phyloP scores from a whole-genome alignment of 176 grass and related monocot species.

The Eleusine coracana region DNA sequence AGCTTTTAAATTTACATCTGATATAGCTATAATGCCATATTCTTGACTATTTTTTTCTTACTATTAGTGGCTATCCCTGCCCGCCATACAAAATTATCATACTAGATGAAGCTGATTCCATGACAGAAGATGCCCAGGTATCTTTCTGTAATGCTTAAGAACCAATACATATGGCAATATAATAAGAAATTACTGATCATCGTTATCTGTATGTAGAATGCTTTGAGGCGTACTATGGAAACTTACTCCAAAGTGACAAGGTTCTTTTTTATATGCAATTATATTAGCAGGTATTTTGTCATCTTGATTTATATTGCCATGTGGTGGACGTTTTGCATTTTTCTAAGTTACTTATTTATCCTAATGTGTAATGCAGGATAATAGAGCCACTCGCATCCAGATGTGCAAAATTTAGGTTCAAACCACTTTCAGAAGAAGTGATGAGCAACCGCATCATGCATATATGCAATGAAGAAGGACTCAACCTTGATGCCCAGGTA shows the following conservation, averaged over 20 bases:
- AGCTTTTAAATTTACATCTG: conserved; percentile 4
- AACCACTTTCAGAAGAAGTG: conserved; percentile 90
- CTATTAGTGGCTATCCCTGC: conserved; percentile 80
- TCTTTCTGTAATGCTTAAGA: conserved; percentile 31
- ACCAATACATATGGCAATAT: neutral
- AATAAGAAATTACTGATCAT: conserved; percentile 24
- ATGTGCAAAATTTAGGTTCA: conserved; percentile 99
- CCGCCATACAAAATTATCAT: conserved; percentile 99
- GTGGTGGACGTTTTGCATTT: conserved; percentile 6
- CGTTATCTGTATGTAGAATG: conserved; percentile 65
- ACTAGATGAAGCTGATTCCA: conserved; percentile 98
- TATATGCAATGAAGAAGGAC: conserved; percentile 92
- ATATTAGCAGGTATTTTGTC: conserved; percentile 92
- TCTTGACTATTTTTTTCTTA: conserved; percentile 40
- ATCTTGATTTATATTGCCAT: conserved; percentile 7
- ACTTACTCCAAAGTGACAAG: conserved; percentile 97
- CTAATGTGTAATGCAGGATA: conserved; percentile 62
- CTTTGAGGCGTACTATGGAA: conserved; percentile 80
- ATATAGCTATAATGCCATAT: conserved; percentile 21
- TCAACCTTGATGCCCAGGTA: conserved; percentile 86
- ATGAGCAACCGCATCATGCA: conserved; percentile 92
- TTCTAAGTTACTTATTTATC: neutral
- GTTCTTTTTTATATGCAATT: conserved; percentile 99
- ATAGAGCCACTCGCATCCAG: conserved; percentile 97
- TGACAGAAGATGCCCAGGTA: conserved; percentile 99